Percentiles rank a stretch among this genome's conserved stretches.
Evolutionary conservation across 805 yeast genomes (phyloP).

Genomic region (Cyberlindnera nakhonratchasimensis): DNA sequence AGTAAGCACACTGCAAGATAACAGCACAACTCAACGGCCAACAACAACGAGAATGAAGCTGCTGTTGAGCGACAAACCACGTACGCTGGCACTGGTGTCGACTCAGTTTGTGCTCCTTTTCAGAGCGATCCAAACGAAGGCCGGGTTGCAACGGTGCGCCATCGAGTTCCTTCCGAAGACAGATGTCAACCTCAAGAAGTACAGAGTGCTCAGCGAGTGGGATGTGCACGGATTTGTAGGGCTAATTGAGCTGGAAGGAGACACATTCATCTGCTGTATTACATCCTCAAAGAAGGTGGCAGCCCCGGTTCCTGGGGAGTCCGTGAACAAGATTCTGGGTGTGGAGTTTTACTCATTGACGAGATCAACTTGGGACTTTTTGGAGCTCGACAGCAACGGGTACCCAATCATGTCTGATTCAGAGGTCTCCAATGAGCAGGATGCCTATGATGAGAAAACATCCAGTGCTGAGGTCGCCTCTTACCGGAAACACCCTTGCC

Average conservation of each 20-base stretch:
- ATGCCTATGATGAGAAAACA: constrained; percentile 13
- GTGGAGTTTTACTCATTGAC: constrained; percentile 85
- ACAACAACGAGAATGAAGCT: constrained; percentile 32
- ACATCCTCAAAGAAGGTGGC: constrained; percentile 79
- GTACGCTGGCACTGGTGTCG: constrained; percentile 43
- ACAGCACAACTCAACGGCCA: too few species aligned
- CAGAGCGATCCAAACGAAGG: constrained; percentile 35
- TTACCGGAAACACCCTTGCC: constrained; percentile 59
- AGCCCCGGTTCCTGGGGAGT: constrained; percentile 72
- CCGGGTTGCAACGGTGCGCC: constrained; percentile 37
- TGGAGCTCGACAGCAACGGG: constrained; percentile 66
- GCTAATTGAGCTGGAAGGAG: constrained; percentile 61
- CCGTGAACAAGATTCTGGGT: constrained; percentile 73
- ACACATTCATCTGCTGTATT: constrained; percentile 73
- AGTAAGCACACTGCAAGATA: too few species aligned
- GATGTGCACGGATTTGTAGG: constrained; percentile 75
- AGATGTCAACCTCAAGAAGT: constrained; percentile 36
- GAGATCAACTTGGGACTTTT: constrained; percentile 73
- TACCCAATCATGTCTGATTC: constrained; percentile 46
- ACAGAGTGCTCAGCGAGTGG: constrained; percentile 40
- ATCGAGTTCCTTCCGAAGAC: constrained; percentile 45
- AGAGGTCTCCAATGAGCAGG: constrained; percentile 27
- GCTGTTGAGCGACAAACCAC: constrained; percentile 32
- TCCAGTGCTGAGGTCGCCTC: constrained; percentile 13
- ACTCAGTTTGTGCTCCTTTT: constrained; percentile 44